A percentile compares a stretch with the other conserved stretches of the same genome.
Conservation (phyloP, 1,139 yeast species). For the Ogataea hybrid region DNA sequence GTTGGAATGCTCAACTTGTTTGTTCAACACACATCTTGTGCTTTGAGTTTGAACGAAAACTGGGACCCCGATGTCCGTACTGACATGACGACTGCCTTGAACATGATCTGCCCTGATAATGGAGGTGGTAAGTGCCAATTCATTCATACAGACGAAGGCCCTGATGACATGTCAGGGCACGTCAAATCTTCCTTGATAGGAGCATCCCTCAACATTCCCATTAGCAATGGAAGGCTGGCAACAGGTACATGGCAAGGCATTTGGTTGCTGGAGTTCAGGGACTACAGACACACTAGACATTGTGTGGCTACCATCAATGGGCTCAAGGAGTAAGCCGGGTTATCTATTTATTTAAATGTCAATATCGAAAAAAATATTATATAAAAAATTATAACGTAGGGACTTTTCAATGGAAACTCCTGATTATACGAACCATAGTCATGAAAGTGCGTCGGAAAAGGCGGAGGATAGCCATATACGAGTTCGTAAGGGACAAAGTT, state of each 20-base stretch:
- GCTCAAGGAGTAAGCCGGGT: slow-evolving; percentile 29
- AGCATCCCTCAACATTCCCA: slow-evolving; percentile 64
- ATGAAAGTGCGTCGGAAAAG: slow-evolving; percentile 36
- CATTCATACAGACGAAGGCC: slow-evolving; percentile 68
- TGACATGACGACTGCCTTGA: slow-evolving; percentile 65
- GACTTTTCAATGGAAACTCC: slow-evolving; percentile 1
- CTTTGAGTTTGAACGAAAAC: slow-evolving; percentile 71
- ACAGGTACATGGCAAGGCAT: slow-evolving; percentile 88
- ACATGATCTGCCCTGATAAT: slow-evolving; percentile 70
- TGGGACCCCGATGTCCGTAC: slow-evolving; percentile 75
- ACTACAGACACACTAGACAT: slow-evolving; percentile 58
- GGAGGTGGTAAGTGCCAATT: slow-evolving; percentile 47
- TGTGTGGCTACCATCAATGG: slow-evolving; percentile 78
- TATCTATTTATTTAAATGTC: background rate
- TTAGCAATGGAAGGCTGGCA: slow-evolving; percentile 62
- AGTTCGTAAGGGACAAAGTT: slow-evolving; percentile 56
- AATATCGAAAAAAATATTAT: background rate
- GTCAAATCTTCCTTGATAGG: slow-evolving; percentile 66
- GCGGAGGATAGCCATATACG: slow-evolving; percentile 40
- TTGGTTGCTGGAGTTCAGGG: slow-evolving; percentile 71
- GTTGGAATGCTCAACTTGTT: slow-evolving; percentile 66
- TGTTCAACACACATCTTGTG: slow-evolving; percentile 79
- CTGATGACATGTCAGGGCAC: slow-evolving; percentile 85
- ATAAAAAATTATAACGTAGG: background rate
- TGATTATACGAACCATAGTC: slow-evolving; percentile 18